Conservation (phyloP, 352 stramenopile species). For the Phytopythium aichiense region DNA sequence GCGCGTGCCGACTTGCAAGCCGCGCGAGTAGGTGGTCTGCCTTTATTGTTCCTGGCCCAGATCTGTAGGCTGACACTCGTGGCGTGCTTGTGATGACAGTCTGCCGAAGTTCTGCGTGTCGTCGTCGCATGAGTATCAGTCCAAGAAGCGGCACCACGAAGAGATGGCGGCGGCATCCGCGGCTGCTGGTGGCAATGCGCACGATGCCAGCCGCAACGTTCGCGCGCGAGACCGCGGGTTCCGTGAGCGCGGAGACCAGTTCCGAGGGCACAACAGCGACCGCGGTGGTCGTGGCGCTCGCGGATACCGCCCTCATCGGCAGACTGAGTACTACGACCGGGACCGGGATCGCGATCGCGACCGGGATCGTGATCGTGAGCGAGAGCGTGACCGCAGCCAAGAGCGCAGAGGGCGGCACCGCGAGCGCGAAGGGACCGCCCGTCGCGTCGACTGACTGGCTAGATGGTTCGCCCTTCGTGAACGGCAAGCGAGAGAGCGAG, state of each 20-base stretch:
- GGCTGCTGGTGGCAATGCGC: constrained; percentile 17
- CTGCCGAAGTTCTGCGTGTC: constrained; percentile 83
- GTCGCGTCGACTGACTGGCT: constrained; percentile 1
- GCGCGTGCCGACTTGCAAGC: constrained; percentile 82
- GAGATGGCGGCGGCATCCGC: constrained; percentile 56
- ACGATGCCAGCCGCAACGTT: constrained; percentile 24
- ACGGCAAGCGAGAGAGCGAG: neutral
- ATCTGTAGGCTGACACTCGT: neutral
- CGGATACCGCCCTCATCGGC: constrained; percentile 24
- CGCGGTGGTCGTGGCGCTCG: constrained; percentile 11
- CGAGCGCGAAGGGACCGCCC: constrained; percentile 5
- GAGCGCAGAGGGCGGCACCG: constrained; percentile 9
- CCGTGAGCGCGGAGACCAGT: constrained; percentile 29
- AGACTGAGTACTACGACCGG: constrained; percentile 33
- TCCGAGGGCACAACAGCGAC: constrained; percentile 17
- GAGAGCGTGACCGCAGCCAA: constrained; percentile 14
- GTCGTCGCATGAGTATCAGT: constrained; percentile 84
- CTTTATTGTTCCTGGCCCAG: too few species aligned
- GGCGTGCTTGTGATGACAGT: constrained; percentile 18
- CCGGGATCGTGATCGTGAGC: constrained; percentile 28
- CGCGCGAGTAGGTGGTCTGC: constrained; percentile 54
- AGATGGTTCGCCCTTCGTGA: neutral
- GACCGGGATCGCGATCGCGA: constrained; percentile 30
- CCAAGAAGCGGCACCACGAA: constrained; percentile 81
- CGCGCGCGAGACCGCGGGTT: constrained; percentile 24